Conservation (phyloP, 768 basidiomycete genomes). For the Sporobolomyces phaffii region DNA sequence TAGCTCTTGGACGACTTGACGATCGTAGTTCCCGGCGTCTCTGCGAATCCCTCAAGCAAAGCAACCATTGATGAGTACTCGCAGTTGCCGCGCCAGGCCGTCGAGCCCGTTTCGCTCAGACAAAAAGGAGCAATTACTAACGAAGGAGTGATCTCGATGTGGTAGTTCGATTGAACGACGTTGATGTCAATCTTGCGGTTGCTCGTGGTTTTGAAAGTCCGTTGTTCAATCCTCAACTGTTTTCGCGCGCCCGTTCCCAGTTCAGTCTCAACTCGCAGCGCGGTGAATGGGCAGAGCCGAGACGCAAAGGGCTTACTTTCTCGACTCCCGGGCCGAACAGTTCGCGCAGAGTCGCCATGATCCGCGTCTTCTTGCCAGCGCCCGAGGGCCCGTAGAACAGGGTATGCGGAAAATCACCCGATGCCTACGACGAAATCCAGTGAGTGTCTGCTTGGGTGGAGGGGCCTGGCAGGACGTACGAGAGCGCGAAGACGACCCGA, state of each 20-base stretch:
- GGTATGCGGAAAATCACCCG: constrained; percentile 94
- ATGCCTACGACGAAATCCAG: constrained; percentile 54
- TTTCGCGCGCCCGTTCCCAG: neutral
- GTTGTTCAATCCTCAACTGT: constrained; percentile 95
- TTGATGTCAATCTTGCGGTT: constrained; percentile 93
- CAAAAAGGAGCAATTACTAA: too few relatives aligned
- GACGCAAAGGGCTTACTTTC: constrained; percentile 57
- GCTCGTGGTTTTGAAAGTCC: constrained; percentile 88
- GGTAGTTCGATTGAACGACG: constrained; percentile 93
- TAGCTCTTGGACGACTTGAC: constrained; percentile 91
- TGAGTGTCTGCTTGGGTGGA: constrained; percentile 30
- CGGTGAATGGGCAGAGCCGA: neutral
- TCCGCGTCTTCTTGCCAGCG: constrained; percentile 95
- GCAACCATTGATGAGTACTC: too few relatives aligned
- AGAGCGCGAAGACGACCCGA: constrained; percentile 73
- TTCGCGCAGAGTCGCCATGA: constrained; percentile 78
- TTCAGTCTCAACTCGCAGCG: neutral
- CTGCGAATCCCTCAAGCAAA: constrained; percentile 49
- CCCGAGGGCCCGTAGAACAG: constrained; percentile 96
- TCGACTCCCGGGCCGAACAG: constrained; percentile 87
- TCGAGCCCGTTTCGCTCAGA: too few relatives aligned
- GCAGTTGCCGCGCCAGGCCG: too few relatives aligned
- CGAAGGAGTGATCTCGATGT: constrained; percentile 97
- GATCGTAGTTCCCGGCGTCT: constrained; percentile 91
- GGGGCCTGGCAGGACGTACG: constrained; percentile 51